Percentiles rank a stretch among this genome's conserved stretches.
Conservation (phyloP, 306 rosid species). For the Castanea mollissima region DNA sequence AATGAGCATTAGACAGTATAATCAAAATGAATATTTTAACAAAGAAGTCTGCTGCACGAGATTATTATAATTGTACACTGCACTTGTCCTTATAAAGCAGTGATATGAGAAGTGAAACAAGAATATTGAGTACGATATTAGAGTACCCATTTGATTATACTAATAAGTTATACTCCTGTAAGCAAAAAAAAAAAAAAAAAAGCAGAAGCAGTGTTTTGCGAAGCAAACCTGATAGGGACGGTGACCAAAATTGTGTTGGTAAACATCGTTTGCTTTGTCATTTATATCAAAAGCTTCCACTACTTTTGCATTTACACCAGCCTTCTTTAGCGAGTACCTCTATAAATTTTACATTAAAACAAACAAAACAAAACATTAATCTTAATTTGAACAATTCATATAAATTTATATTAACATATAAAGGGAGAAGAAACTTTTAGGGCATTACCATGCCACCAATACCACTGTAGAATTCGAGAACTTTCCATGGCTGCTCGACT, state of each 20-base stretch:
- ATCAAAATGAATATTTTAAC: neutral
- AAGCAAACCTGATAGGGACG: slow-evolving; percentile 81
- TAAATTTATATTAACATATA: neutral
- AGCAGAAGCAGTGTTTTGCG: neutral
- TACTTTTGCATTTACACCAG: slow-evolving; percentile 58
- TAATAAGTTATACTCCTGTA: neutral
- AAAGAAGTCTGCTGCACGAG: neutral
- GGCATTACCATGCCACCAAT: slow-evolving; percentile 86
- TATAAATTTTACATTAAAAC: slow-evolving; percentile 14
- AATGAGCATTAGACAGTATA: neutral
- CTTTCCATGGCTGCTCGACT: slow-evolving; percentile 41
- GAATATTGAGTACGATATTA: no score
- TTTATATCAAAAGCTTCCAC: slow-evolving; percentile 88
- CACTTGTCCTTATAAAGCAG: neutral
- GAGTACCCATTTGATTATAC: no score
- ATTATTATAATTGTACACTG: no score
- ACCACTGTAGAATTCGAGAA: slow-evolving; percentile 95
- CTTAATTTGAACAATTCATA: neutral
- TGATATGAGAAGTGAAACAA: neutral
- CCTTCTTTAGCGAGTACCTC: slow-evolving; percentile 74
- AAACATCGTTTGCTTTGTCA: slow-evolving; percentile 84
- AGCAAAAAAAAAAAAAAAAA: neutral
- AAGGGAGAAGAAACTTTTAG: neutral
- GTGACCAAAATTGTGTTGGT: slow-evolving; percentile 70
- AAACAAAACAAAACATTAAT: neutral